These are phyloP conservation scores for Wickerhamiella azyma DNA, from an alignment of 805 yeast species.

Conservation along the genomic window DNA sequence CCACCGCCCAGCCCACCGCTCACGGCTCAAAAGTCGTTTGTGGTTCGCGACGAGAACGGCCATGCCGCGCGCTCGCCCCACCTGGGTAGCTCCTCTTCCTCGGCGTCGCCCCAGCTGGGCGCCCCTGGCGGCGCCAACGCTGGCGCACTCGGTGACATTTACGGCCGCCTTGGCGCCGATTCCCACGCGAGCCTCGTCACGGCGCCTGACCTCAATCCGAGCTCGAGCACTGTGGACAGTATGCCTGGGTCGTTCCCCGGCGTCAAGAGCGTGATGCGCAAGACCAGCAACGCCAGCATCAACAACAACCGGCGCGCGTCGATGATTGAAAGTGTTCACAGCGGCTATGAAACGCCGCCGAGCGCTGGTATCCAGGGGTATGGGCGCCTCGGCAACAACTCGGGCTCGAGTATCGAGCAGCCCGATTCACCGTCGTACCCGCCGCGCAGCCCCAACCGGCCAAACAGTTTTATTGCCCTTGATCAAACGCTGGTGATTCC, in stretches of 20 bases:
- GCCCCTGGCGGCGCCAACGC: too few species aligned
- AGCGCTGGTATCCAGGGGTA: not conserved
- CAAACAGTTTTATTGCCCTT: slow-evolving; percentile 4
- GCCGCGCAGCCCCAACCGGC: slow-evolving; percentile 5
- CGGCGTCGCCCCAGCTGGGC: too few species aligned
- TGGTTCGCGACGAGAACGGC: not conserved
- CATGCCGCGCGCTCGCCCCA: too few species aligned
- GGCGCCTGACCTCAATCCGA: not conserved
- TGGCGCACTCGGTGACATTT: not conserved
- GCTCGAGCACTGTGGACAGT: not conserved
- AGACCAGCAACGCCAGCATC: not conserved
- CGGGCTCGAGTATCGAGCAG: not conserved
- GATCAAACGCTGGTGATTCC: not conserved
- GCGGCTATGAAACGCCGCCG: not conserved
- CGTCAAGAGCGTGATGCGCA: not conserved
- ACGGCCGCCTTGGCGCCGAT: not conserved
- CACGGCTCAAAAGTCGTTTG: not conserved
- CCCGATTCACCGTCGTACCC: slow-evolving; percentile 5
- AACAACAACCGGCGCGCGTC: not conserved
- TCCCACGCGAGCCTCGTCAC: not conserved
- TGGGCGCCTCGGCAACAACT: not conserved
- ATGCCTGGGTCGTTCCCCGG: slow-evolving; percentile 6
- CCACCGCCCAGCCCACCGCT: not conserved
- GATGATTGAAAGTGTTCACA: not conserved
- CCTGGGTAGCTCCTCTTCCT: too few species aligned